Conservation (phyloP, 805 yeast species). For the Metschnikowia gruessii region DNA sequence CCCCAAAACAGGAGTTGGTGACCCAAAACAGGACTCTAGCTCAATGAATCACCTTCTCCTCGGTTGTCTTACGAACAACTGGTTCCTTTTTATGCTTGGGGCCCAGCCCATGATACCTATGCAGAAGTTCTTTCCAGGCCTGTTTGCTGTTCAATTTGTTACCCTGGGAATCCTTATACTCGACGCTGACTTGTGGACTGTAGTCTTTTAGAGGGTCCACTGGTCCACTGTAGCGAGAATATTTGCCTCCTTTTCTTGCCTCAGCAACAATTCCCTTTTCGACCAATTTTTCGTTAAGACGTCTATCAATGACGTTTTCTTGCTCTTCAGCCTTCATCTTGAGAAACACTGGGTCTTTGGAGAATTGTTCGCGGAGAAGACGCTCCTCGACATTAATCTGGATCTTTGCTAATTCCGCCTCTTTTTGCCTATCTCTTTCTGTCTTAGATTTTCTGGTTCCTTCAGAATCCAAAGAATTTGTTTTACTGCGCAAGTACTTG, state of each 20-base stretch:
- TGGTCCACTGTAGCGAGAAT: slow-evolving; percentile 6
- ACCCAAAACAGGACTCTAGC: too few relatives aligned
- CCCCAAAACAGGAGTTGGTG: too few relatives aligned
- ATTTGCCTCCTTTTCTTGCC: slow-evolving; percentile 9
- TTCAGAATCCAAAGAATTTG: background rate
- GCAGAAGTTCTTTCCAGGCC: slow-evolving; percentile 76
- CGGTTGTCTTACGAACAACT: slow-evolving; percentile 1
- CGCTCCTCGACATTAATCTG: slow-evolving; percentile 35
- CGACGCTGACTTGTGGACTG: slow-evolving; percentile 49
- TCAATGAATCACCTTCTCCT: slow-evolving; percentile 4
- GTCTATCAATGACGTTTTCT: slow-evolving; percentile 23
- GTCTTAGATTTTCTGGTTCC: slow-evolving; percentile 9
- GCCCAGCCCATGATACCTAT: slow-evolving; percentile 67
- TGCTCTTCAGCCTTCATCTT: slow-evolving; percentile 30
- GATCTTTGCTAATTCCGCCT: slow-evolving; percentile 31
- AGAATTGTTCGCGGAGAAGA: slow-evolving; percentile 29
- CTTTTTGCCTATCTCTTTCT: slow-evolving; percentile 25
- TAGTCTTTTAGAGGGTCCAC: slow-evolving; percentile 28
- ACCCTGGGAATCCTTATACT: slow-evolving; percentile 66
- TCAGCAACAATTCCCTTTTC: slow-evolving; percentile 26
- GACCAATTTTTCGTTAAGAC: slow-evolving; percentile 30
- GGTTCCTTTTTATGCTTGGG: slow-evolving; percentile 18
- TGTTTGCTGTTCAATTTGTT: slow-evolving; percentile 56
- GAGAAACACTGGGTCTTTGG: slow-evolving; percentile 25
- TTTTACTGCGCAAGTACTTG: slow-evolving; percentile 13